Conservation (phyloP, 202 grass and related monocot genomes). For the Hordeum pubiflorum region DNA sequence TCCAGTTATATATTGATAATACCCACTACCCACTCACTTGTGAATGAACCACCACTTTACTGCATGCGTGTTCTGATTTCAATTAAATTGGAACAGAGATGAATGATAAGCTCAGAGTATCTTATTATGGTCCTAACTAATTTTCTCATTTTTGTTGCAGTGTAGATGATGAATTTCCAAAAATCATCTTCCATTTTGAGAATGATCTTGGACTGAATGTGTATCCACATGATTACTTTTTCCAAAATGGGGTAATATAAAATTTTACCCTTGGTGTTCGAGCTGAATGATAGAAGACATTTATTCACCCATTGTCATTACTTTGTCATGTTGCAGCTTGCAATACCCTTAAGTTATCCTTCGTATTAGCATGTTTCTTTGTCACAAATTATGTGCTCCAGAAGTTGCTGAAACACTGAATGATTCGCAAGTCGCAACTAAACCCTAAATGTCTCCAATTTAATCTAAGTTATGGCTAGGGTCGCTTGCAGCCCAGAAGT, state of each 20-base stretch:
- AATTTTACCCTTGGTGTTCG: slow-evolving; percentile 8
- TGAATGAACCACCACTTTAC: not conserved
- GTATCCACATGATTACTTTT: slow-evolving; percentile 96
- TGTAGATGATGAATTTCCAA: slow-evolving; percentile 83
- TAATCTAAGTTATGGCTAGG: not conserved
- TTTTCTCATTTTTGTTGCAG: slow-evolving; percentile 47
- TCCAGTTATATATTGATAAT: not conserved
- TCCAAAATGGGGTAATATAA: slow-evolving; percentile 82
- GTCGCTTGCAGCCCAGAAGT: not conserved
- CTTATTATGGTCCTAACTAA: slow-evolving; percentile 15
- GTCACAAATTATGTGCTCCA: not conserved
- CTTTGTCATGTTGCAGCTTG: slow-evolving; percentile 4
- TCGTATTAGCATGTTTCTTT: slow-evolving; percentile 8
- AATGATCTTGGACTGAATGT: slow-evolving; percentile 62
- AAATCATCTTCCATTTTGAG: slow-evolving; percentile 81
- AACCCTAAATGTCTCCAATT: not conserved
- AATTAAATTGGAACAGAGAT: not conserved
- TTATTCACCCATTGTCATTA: slow-evolving; percentile 2
- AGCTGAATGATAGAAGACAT: not conserved
- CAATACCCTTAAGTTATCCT: not conserved
- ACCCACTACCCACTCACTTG: not conserved
- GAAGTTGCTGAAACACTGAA: not conserved
- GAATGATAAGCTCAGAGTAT: not conserved
- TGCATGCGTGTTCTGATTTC: slow-evolving; percentile 7
- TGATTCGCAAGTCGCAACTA: not conserved